These are phyloP conservation scores for Tilletia walkeri DNA, from an alignment of 1,284 basidiomycete species.

Conservation along the genomic window DNA sequence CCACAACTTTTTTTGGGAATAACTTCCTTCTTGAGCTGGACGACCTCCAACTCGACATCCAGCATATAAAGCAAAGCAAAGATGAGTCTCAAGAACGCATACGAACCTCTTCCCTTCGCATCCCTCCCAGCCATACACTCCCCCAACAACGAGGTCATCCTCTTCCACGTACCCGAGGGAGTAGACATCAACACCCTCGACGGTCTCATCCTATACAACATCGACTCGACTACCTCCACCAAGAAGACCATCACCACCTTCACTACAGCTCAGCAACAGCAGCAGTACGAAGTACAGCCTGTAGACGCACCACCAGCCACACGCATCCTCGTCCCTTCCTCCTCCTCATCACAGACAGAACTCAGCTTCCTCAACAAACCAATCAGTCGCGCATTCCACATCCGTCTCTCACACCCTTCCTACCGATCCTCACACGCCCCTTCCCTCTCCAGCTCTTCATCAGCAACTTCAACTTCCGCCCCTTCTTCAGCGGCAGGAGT, in stretches of 20 bases:
- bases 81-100: conserved; percentile 25
- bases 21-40: no score
- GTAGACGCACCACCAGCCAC: neutral
- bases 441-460: conserved; percentile 4
- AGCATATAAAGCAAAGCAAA: no score
- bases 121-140: conserved; percentile 24
- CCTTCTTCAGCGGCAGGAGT: conserved; percentile 18
- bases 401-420: conserved; percentile 21
- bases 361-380: neutral
- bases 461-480: neutral
- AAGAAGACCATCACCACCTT: conserved; percentile 15
- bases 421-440: conserved; percentile 4
- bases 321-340: neutral
- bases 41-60: no score
- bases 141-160: conserved; percentile 25
- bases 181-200: conserved; percentile 32
- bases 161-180: conserved; percentile 29
- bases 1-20: no score
- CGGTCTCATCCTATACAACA: conserved; percentile 25
- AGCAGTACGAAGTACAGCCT: conserved; percentile 18
- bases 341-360: conserved; percentile 22
- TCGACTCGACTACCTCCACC: conserved; percentile 18
- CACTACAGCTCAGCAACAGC: conserved; percentile 17
- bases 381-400: conserved; percentile 20
- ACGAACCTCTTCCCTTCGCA: conserved; percentile 32